phyloP scores from a whole-genome alignment of 2,329 filamentous ascomycete species.

The Botrytis paeoniae region DNA sequence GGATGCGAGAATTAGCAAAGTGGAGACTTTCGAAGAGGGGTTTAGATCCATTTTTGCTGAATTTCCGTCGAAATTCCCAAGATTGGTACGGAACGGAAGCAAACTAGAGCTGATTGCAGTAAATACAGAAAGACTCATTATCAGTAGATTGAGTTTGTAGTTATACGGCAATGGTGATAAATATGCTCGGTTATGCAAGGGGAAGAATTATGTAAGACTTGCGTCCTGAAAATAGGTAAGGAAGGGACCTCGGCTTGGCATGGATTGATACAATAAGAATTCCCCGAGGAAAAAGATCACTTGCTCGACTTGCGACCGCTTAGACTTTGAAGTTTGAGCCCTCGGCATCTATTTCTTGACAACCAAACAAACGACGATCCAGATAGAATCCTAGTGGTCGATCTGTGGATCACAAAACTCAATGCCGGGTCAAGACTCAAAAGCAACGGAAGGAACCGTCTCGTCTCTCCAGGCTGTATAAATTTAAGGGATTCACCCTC shows the following conservation, averaged over 20 bases:
- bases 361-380: neutral
- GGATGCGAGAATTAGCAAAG: neutral
- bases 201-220: neutral
- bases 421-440: neutral
- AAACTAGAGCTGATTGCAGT: neutral
- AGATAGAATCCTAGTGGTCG: neutral
- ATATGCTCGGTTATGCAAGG: neutral
- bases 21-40: neutral
- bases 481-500: neutral
- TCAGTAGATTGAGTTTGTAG: neutral
- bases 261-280: neutral
- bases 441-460: neutral
- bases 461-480: neutral
- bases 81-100: neutral
- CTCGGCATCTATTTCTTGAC: neutral
- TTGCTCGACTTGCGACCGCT: neutral
- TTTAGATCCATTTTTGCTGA: neutral
- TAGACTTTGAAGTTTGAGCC: neutral
- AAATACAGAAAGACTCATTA: neutral
- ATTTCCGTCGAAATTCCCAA: neutral
- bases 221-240: neutral
- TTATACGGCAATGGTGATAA: neutral
- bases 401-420: neutral
- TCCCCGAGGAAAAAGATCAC: neutral
- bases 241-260: neutral